phyloP scores from a whole-genome alignment of 768 basidiomycete species.

The Cyclocybe cylindracea region DNA sequence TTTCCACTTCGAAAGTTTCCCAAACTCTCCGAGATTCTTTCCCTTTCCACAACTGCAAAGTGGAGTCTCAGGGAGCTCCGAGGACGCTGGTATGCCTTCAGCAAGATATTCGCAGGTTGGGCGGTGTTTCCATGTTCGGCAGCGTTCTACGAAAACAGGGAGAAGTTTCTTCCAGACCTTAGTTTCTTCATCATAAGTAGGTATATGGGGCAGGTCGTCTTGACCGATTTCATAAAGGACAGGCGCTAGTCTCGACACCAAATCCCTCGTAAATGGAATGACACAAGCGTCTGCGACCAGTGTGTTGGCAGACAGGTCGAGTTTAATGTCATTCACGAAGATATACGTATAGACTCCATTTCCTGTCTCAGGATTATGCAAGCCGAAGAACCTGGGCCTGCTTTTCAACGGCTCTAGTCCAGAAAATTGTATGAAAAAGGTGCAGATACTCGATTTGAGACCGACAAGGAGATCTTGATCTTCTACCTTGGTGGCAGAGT shows the following conservation, averaged over 20 bases:
- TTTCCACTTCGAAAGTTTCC: conserved; percentile 33
- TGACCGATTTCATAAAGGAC: conserved; percentile 8
- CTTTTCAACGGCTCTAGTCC: neutral
- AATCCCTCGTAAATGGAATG: conserved; percentile 31
- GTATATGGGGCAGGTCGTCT: conserved; percentile 10
- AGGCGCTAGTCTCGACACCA: conserved; percentile 18
- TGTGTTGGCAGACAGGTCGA: conserved; percentile 51
- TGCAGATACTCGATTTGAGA: conserved; percentile 21
- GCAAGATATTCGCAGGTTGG: conserved; percentile 47
- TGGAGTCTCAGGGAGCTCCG: conserved; percentile 36
- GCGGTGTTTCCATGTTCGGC: conserved; percentile 52
- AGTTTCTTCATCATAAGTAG: conserved; percentile 32
- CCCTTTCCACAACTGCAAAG: conserved; percentile 58
- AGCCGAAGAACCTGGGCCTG: conserved; percentile 16
- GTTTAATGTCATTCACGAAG: conserved; percentile 45
- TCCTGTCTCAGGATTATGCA: conserved; percentile 18
- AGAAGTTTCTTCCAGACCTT: conserved; percentile 52
- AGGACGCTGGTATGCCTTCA: conserved; percentile 37
- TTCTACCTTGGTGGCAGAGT: conserved; percentile 1
- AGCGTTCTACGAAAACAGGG: conserved; percentile 52
- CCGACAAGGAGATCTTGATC: conserved; percentile 16
- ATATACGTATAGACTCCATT: conserved; percentile 38
- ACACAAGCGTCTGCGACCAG: conserved; percentile 52
- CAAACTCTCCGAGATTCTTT: conserved; percentile 42
- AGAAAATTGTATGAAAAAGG: conserved; percentile 16